Conservation (phyloP, 805 yeast species). For the Teunomyces tritomae region DNA sequence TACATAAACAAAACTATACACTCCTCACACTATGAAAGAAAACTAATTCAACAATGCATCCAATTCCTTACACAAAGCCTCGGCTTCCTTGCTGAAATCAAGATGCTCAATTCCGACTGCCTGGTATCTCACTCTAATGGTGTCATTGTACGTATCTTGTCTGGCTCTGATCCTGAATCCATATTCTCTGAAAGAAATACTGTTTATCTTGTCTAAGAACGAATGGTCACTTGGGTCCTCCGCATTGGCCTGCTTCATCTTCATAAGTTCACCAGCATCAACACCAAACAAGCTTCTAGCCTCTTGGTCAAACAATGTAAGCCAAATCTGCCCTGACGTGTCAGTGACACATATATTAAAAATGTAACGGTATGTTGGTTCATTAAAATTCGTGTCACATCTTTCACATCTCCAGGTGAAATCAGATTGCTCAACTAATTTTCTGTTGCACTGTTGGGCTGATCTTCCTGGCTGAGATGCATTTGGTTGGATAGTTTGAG, state of each 20-base stretch:
- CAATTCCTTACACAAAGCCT: slow-evolving; percentile 48
- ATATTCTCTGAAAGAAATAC: slow-evolving; percentile 63
- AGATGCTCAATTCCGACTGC: slow-evolving; percentile 53
- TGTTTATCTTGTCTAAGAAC: slow-evolving; percentile 44
- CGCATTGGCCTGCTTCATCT: slow-evolving; percentile 26
- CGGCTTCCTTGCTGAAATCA: slow-evolving; percentile 60
- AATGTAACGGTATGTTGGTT: slow-evolving; percentile 78
- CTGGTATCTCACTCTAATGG: slow-evolving; percentile 70
- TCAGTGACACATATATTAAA: slow-evolving; percentile 77
- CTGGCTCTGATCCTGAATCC: slow-evolving; percentile 77
- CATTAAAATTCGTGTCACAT: slow-evolving; percentile 67
- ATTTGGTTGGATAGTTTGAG: slow-evolving; percentile 40
- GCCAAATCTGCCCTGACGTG: slow-evolving; percentile 79
- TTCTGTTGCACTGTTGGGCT: slow-evolving; percentile 62
- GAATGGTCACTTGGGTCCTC: slow-evolving; percentile 36
- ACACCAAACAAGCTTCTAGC: slow-evolving; percentile 68
- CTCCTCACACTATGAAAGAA: background rate
- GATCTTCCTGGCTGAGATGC: slow-evolving; percentile 23
- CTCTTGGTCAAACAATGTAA: slow-evolving; percentile 82
- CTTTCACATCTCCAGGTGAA: slow-evolving; percentile 92
- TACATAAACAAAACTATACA: background rate
- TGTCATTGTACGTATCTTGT: slow-evolving; percentile 81
- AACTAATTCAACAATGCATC: slow-evolving; percentile 28
- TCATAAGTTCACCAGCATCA: slow-evolving; percentile 60
- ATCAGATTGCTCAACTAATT: slow-evolving; percentile 67